Conservation (phyloP, 208 protist genomes). For the Leishmania major region DNA sequence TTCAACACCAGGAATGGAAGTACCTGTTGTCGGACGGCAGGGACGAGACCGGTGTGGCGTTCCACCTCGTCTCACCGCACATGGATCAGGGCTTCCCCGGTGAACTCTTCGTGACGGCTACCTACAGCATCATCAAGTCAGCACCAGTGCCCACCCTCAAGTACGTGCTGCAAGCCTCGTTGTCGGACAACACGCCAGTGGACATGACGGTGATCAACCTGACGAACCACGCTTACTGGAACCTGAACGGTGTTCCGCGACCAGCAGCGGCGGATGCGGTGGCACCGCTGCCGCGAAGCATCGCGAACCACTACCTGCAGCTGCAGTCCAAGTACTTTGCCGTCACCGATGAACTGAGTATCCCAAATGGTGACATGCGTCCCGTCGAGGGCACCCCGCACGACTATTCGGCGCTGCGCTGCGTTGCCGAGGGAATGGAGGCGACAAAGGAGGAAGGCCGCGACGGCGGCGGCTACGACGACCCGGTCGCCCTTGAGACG, state of each 20-base stretch:
- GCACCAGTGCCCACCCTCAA: constrained; percentile 43
- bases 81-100: constrained; percentile 84
- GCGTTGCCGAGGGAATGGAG: constrained; percentile 56
- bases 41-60: constrained; percentile 72
- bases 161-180: constrained; percentile 51
- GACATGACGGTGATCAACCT: constrained; percentile 77
- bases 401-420: constrained; percentile 56
- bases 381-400: constrained; percentile 44
- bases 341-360: constrained; percentile 41
- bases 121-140: constrained; percentile 67
- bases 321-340: constrained; percentile 57
- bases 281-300: constrained; percentile 34
- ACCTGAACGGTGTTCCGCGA: constrained; percentile 74
- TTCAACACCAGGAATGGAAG: constrained; percentile 68
- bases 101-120: constrained; percentile 68
- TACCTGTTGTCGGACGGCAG: constrained; percentile 72
- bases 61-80: constrained; percentile 71
- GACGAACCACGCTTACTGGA: constrained; percentile 83
- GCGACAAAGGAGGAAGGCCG: constrained; percentile 34
- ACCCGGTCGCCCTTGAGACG: constrained; percentile 68
- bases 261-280: constrained; percentile 15
- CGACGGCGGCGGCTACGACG: constrained; percentile 70
- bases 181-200: constrained; percentile 61
- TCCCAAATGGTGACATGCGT: constrained; percentile 53
- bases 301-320: constrained; percentile 66